phyloP scores from a whole-genome alignment of 2,329 filamentous ascomycete genomes.

The Colletotrichum australisinense region DNA sequence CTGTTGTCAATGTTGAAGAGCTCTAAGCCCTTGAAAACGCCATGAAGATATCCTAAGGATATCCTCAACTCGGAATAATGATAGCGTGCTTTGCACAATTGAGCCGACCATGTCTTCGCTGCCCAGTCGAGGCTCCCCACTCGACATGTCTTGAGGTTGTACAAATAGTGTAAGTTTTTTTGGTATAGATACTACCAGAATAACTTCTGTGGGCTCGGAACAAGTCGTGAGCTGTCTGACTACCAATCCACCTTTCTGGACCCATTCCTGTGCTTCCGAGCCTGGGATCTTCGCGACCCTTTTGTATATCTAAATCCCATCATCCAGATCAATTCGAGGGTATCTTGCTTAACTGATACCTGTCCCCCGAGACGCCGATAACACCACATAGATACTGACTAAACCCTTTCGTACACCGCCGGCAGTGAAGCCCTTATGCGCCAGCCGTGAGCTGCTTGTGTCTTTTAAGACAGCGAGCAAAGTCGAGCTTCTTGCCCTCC shows the following conservation, averaged over 20 bases:
- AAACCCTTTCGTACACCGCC: not conserved
- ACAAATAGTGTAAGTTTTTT: not conserved
- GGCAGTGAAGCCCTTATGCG: slow-evolving; percentile 32
- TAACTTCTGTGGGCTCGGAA: not conserved
- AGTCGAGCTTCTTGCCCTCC: slow-evolving; percentile 63
- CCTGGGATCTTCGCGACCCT: not conserved
- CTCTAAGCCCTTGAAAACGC: not conserved
- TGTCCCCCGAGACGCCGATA: not conserved
- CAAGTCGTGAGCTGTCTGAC: not conserved
- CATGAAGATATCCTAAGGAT: not conserved
- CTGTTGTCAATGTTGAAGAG: not conserved
- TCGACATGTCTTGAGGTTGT: not conserved
- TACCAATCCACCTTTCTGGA: not conserved
- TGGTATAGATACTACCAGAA: not conserved
- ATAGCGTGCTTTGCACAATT: not conserved
- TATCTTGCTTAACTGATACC: slow-evolving; percentile 6
- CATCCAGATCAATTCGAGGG: not conserved
- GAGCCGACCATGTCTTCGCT: not conserved
- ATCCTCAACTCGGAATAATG: not conserved
- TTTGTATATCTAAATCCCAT: not conserved
- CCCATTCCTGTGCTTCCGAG: not conserved
- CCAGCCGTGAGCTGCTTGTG: slow-evolving; percentile 53
- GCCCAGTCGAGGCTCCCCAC: not conserved
- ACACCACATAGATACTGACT: not conserved
- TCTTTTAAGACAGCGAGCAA: slow-evolving; percentile 56